These are phyloP conservation scores for Dryas integrifolia DNA, from an alignment of 331 rosid species.

Conservation along the genomic window DNA sequence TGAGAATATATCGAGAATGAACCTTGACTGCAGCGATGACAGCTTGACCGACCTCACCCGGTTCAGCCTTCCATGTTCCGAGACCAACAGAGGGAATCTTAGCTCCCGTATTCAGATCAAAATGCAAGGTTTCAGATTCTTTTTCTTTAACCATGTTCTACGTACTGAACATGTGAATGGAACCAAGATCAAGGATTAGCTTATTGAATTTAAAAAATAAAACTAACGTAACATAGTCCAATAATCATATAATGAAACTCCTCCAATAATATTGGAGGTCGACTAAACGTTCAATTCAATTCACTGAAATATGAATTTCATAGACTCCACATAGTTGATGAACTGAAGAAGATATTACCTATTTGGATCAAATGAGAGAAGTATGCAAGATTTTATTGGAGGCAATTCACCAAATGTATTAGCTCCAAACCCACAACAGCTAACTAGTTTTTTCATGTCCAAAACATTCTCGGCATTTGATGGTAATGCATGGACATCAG, in stretches of 20 bases:
- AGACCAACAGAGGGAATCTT: constrained; percentile 68
- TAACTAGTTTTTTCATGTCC: not conserved
- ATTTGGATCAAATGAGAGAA: not conserved
- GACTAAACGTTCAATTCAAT: too few species aligned
- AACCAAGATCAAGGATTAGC: not conserved
- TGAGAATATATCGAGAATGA: not conserved
- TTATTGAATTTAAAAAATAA: not conserved
- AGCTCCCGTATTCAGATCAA: constrained; percentile 66
- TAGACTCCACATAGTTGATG: not conserved
- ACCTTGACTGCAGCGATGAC: constrained; percentile 70
- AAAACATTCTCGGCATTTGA: not conserved
- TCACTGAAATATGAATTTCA: not conserved
- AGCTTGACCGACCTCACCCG: constrained; percentile 60
- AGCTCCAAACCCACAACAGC: not conserved
- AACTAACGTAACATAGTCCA: not conserved
- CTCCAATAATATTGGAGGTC: too few species aligned
- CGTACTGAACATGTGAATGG: constrained; percentile 13
- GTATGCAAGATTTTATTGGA: not conserved
- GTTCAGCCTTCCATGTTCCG: constrained; percentile 73
- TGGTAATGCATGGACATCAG: not conserved
- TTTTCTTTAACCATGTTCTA: constrained; percentile 38
- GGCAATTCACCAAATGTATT: not conserved
- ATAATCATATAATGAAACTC: not conserved
- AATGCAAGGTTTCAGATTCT: constrained; percentile 32
- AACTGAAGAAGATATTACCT: not conserved